Base-by-base conservation (phyloP, 202 grass and related monocot species). In the Hordeum pubiflorum region DNA sequence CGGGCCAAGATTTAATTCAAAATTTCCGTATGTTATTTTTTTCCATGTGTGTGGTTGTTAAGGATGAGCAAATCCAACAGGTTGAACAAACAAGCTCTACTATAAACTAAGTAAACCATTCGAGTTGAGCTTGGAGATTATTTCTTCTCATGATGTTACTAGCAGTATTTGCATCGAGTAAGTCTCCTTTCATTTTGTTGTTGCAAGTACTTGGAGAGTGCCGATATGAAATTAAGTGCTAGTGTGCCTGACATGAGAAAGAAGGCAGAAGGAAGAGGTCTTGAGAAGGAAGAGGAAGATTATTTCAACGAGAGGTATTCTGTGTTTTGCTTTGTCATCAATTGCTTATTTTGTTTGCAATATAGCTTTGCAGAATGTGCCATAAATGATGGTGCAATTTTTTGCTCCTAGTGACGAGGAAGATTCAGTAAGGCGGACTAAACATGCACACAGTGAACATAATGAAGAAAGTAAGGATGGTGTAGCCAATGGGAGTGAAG, bases 251-350 rank as follows among this genome's bases (percentile, higher is more conserved):
- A 96, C 76, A 54, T 80, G 12, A 89, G 92, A 75, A 99, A 93
- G 83, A 93, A 86, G 60, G 62, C 61, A 40, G 96, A 99, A 80
- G 85, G 91, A 82, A 88, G 96, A 72, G 96, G 92, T 85, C 90
- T 99, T 83, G 96, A 95, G 62, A 99, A 99, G 72, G 96, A 99
- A 87, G 96, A 99, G 85, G 96, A 99, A 85, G 92, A 99, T 23
- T 96, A 99, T 69, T 99, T 99, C 75, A 96, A 99, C 3, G 91
- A 93, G 81, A 99, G 92, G 96, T 99, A 77, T 69, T 67, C 17
- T 56, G 14, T 34, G 12, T 64, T 69, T 62, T 2, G 58, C 58
- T 63, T 80, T 57, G 18, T 56, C 21, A 43, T 75, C 22, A 21
- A 10, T 77, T 78, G 36, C 39, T 92, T 79, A 8, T 75, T 89